Base-by-base conservation (phyloP, 805 yeast species). In the Alloascoidea africana region DNA sequence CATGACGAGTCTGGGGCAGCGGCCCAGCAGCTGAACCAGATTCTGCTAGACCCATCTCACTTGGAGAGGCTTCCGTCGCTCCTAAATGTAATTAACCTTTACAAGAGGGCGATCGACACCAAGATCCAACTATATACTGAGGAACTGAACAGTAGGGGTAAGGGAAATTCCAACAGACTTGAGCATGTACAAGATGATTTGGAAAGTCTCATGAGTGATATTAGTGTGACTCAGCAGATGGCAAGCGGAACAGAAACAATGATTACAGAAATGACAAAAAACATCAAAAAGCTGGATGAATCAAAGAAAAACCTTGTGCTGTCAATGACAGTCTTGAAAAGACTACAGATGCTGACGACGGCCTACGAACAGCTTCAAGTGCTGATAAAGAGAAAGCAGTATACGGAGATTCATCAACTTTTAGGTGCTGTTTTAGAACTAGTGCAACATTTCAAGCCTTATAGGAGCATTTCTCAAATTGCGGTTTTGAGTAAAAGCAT, bases 241-340 rank as follows among this genome's bases (percentile, higher is more conserved):
- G 73, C 87, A 0, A 47, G 50, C 4, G 46, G 56, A 3, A 80
- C 93, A 0, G 85, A 79, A 42, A 42, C 55, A 3, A 66, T 74
- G 3, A 83, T 86, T 39, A 63, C 76, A 8, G 55, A 52, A 2
- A 79, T 85, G 70, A 89, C 96, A 0, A 64, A 71, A 3, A 79
- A 77, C 32, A 86, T 91, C 43, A 80, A 84, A 46, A 60, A 66
- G 16, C 63, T 91, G 41, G 97, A 91, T 55, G 72, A 70, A 37
- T 76, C 87, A 27, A 91, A 91, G 60, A 73, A 72, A 51, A 91
- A 91, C 54, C 61, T 91, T 36, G 87, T 85, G 2, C 64, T 74
- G 17, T 73, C 91, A 6, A 83, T 91, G 82, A 84, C 93, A 1
- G 75, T 86, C 27, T 63, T 89, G 46, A 83, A 89, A 49, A 68